Evolutionary conservation across 345 rosid genomes (phyloP).

Genomic region (Camelina sativa): DNA sequence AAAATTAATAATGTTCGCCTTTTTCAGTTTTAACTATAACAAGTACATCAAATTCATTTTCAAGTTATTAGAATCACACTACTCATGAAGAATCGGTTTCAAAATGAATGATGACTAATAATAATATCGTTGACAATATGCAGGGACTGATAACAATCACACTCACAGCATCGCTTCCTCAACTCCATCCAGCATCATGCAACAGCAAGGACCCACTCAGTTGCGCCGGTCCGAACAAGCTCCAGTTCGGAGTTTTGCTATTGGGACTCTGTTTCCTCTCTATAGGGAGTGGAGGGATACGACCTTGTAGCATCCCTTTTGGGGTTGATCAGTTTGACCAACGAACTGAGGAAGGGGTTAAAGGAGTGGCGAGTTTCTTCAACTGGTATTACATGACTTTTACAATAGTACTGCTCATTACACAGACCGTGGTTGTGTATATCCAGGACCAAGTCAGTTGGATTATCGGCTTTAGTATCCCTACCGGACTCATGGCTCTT

Average conservation of each 20-base stretch:
- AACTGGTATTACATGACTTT: slow-evolving; percentile 78
- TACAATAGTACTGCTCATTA: slow-evolving; percentile 59
- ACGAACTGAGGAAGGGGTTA: slow-evolving; percentile 59
- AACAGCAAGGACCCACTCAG: slow-evolving; percentile 34
- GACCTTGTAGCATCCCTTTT: slow-evolving; percentile 86
- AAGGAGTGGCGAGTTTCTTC: slow-evolving; percentile 71
- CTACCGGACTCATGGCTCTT: slow-evolving; percentile 63
- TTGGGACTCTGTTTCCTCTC: slow-evolving; percentile 57
- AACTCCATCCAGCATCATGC: slow-evolving; percentile 71
- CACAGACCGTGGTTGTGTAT: slow-evolving; percentile 67
- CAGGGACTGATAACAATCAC: slow-evolving; percentile 82
- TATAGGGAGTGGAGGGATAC: slow-evolving; percentile 77
- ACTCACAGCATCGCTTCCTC: slow-evolving; percentile 69
- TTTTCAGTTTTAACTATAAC: neutral
- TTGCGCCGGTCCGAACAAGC: slow-evolving; percentile 48
- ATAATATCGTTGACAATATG: slow-evolving; percentile 35
- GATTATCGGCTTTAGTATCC: slow-evolving; percentile 76
- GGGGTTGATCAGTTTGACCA: slow-evolving; percentile 84
- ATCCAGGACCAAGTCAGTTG: slow-evolving; percentile 79
- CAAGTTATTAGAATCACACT: neutral
- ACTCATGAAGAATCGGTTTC: neutral
- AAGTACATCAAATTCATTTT: slow-evolving; percentile 1
- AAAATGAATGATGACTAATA: slow-evolving; percentile 7
- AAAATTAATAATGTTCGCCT: neutral
- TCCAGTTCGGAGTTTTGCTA: slow-evolving; percentile 57